Conservation (phyloP, 73 alveolate genomes). For the Paramecium pentaurelia region DNA sequence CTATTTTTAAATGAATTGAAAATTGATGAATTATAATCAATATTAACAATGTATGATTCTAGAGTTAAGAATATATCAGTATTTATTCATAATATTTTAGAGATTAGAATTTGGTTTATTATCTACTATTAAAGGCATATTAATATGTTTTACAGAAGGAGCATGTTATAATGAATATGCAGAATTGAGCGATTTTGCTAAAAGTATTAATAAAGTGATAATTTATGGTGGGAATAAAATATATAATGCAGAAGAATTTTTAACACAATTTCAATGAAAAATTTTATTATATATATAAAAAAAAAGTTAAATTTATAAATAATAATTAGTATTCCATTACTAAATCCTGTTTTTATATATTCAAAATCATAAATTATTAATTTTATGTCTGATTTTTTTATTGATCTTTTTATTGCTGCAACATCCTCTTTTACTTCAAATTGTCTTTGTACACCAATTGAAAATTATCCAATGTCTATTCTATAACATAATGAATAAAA, state of each 20-base stretch:
- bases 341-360: background rate
- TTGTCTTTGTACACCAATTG: background rate
- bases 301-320: too few relatives aligned
- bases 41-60: background rate
- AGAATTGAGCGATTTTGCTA: background rate
- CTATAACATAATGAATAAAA: background rate
- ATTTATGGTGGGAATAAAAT: slow-evolving; percentile 22
- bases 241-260: background rate
- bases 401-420: background rate
- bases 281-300: too few relatives aligned
- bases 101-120: background rate
- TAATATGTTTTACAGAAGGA: slow-evolving; percentile 8
- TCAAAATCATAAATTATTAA: background rate
- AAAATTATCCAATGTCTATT: background rate
- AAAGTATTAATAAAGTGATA: background rate
- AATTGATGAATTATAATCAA: background rate
- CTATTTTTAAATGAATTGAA: background rate
- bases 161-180: slow-evolving; percentile 44
- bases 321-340: too few relatives aligned
- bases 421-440: background rate
- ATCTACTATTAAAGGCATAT: background rate
- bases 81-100: background rate
- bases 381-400: background rate
- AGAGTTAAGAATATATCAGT: background rate
- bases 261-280: background rate